Percentiles rank a stretch among this genome's conserved stretches.
Conservation (phyloP, 2,329 filamentous ascomycete genomes). For the Aspergillus carbonarius region DNA sequence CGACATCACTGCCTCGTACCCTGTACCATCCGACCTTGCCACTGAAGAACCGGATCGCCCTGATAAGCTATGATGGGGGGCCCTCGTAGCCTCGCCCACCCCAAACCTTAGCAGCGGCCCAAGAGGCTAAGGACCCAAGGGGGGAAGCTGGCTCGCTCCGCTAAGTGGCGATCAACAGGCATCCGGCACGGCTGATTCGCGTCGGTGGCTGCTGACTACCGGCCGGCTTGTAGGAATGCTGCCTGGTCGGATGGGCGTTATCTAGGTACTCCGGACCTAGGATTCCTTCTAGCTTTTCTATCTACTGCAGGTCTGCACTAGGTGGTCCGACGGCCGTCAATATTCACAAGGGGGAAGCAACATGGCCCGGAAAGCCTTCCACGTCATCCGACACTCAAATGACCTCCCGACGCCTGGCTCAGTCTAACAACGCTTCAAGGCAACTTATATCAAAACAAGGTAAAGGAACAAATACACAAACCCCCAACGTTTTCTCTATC, state of each 20-base stretch:
- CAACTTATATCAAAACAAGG: background rate
- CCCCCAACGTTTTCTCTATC: background rate
- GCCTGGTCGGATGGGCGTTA: background rate
- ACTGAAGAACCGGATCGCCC: constrained; percentile 1
- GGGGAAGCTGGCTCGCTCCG: background rate
- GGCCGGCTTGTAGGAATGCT: background rate
- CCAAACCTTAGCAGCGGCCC: background rate
- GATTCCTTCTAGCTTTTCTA: background rate
- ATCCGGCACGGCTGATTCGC: background rate
- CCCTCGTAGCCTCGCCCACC: background rate
- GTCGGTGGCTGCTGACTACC: background rate
- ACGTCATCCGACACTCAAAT: constrained; percentile 2
- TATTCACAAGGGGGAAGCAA: background rate
- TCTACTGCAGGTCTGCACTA: background rate
- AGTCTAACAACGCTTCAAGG: background rate
- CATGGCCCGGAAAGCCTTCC: background rate
- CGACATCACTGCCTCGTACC: background rate
- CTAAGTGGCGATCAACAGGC: background rate
- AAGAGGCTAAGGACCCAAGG: background rate
- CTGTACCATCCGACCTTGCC: background rate
- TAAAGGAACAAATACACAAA: background rate
- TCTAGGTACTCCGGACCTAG: too few relatives aligned
- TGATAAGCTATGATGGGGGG: background rate
- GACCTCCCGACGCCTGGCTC: background rate
- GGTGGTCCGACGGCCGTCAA: background rate